Base-by-base conservation (phyloP, 495 filamentous ascomycete species). In the Platismatia glauca region DNA sequence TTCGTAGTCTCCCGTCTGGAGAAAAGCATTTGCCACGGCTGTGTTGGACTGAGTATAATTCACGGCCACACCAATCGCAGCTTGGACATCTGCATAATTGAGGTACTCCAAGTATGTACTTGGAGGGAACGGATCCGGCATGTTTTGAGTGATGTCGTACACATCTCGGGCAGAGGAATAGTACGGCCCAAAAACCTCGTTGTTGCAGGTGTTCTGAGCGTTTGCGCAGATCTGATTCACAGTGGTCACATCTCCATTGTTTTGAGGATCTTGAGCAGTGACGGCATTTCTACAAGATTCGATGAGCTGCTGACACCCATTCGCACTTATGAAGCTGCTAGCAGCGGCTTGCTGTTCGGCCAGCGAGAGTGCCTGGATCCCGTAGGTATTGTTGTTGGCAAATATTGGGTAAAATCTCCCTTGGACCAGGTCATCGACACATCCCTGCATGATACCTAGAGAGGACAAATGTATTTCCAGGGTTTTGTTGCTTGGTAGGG, bases 271-370 rank as follows among this genome's bases (percentile, higher is more conserved):
- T 38, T 74, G 69, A 29, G 64, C 60, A 15, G 66, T 64, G 18
- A 71, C 78, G 34, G 73, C 73, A 15, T 71, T 64, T 11, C 82
- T 76, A 68, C 84, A 86, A 55, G 76, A 41, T 43, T 75, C 69
- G 59, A 83, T 80, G 53, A 76, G 71, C 61, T 82, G 79, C 27
- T 71, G 69, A 66, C 84, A 87, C 24, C 84, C 84, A 41, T 72
- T 75, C 16, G 71, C 64, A 16, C 70, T 64, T 55, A 78, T 75
- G 58, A 80, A 82, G 64, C 72, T 76, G 66, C 70, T 67, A 12
- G 72, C 62, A n/a, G 68, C 64, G 20, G 64, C 62, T 53, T 76
- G 64, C 62, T 73, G 72, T 24, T 73, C 71, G 1, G 67, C 68
- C 31, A 73, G 59, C 33, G 71, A 71, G 48, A 75, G 66, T 9